Evolutionary conservation across 2,329 filamentous ascomycete genomes (phyloP), one percentile per base, ranked within the genome.

Genomic region (Fusarium cicatricum): DNA sequence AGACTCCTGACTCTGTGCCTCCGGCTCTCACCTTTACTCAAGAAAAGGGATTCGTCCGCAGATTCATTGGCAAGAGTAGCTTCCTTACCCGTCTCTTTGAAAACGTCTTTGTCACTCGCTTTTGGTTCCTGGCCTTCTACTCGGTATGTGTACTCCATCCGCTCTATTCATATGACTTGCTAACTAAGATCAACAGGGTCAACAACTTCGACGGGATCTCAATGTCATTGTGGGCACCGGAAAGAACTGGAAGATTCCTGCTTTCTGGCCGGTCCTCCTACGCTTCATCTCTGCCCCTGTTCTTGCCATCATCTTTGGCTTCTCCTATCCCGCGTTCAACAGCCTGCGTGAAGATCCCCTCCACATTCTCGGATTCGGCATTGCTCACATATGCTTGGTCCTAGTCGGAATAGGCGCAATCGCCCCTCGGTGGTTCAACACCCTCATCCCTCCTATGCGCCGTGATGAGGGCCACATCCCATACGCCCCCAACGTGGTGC

Each of bases 81-180:
- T 23, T 21, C 11, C 39, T 64, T 11, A 42, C 38, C 11, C 48
- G 57, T 14, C 5, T 80, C 59, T 83, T 78, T 73, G 70, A 60
- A 3, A 82, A 75, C 34, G 49, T 61, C 1, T 68, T 77, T 23
- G 21, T 76, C 1, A 68, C 70, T 32, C 75, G 75, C 2, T 77
- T 84, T 39, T 86, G 82, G 80, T 85, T 79, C 55, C 62, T 85
- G 29, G 72, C 75, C 1, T 82, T 84, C 57, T 86, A 85, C 70
- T 85, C 82, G n/a, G 82, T 84, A 76, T 71, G 80, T 28, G 11
- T 7, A 15, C 11, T 38, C 4, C 12, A 21, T 5, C 3, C 11
- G 11, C 8, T 19, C 19, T 9, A 5, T 23, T 1, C 2, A 6
- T 31, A 2, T 9, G 2, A 21, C 2, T 19, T 14, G n/a, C 63